Conservation (phyloP, 805 yeast genomes). For the Diddensiella caesifluorescens region DNA sequence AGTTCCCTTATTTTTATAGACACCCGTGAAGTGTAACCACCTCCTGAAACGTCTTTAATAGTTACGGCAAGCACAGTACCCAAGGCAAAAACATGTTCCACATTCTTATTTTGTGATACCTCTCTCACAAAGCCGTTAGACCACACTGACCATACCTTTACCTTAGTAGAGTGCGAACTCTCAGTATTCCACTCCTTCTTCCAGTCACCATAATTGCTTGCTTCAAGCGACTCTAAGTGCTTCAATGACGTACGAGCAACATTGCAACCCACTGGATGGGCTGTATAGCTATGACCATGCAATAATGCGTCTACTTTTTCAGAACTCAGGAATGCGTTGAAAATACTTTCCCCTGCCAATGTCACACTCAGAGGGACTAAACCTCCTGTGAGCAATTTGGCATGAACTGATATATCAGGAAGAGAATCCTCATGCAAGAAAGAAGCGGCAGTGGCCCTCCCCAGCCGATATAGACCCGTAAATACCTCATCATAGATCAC, state of each 20-base stretch:
- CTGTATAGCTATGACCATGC: conserved; percentile 28
- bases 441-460: conserved; percentile 18
- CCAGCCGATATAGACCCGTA: conserved; percentile 26
- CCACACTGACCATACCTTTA: conserved; percentile 21
- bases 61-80: conserved; percentile 23
- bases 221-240: conserved; percentile 11
- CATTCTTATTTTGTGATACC: conserved; percentile 13
- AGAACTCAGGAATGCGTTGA: conserved; percentile 21
- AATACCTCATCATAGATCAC: conserved; percentile 26
- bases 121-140: conserved; percentile 17
- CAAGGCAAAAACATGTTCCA: conserved; percentile 20
- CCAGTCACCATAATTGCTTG: not conserved
- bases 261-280: conserved; percentile 26
- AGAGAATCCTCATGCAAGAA: conserved; percentile 14
- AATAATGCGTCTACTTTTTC: conserved; percentile 24
- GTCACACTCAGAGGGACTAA: conserved; percentile 24
- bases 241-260: conserved; percentile 21
- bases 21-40: conserved; percentile 22
- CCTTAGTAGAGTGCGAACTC: not conserved
- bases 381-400: conserved; percentile 27
- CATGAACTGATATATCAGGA: conserved; percentile 26
- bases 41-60: conserved; percentile 12
- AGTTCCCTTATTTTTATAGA: conserved; percentile 11
- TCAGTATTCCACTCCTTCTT: conserved; percentile 14
- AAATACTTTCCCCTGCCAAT: conserved; percentile 22